Evolutionary conservation across 2,329 filamentous ascomycete genomes (phyloP), one percentile per base, ranked within the genome.

Genomic region (Fusarium torulosum): DNA sequence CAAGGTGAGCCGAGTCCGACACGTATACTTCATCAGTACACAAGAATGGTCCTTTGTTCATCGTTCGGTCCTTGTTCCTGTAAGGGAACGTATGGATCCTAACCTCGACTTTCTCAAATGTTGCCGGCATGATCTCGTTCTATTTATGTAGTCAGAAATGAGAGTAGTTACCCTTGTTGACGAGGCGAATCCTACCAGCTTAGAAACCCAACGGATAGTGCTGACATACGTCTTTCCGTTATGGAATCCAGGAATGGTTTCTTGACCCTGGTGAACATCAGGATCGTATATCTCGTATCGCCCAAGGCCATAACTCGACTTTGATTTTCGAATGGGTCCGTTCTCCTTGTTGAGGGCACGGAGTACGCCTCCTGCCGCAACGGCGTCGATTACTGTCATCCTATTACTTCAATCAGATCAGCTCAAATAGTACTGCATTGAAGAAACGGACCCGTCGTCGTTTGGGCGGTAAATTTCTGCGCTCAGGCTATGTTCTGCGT

Each of bases 341-440:
- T 44, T 10, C 3, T 9, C 4, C 21, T 64, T 64, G 23, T 65
- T 5, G 1, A 59, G 43, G 2, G 59, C 40, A 0, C 59, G 54
- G 2, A 51, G 10, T 0, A 64, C 60, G 5, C 47, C 59, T 7
- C 62, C 62, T 1, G 6, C 6, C 1, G 62, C 45, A 21, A 64
- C 53, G 1, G 59, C 47, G 23, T 64, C 42, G 1, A 64, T 2
- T 3, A 14, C 1, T 1, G 23, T 19, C 1, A 2, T 13, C 4
- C 45, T 58, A 1, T 8, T 2, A 1, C 15, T 11, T 4, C 5
- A 5, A 7, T 60, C 19, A 60, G 53, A 7, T 1, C 9, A 20
- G 17, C 4, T 11, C 5, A 11, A 4, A 10, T 20, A 6, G 1
- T 15, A 11, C 4, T n/a, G 5, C 10, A 7, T 4, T 2, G 7